phyloP scores from a whole-genome alignment of 108 stramenopile genomes.

The Nannochloropsis gaditana region DNA sequence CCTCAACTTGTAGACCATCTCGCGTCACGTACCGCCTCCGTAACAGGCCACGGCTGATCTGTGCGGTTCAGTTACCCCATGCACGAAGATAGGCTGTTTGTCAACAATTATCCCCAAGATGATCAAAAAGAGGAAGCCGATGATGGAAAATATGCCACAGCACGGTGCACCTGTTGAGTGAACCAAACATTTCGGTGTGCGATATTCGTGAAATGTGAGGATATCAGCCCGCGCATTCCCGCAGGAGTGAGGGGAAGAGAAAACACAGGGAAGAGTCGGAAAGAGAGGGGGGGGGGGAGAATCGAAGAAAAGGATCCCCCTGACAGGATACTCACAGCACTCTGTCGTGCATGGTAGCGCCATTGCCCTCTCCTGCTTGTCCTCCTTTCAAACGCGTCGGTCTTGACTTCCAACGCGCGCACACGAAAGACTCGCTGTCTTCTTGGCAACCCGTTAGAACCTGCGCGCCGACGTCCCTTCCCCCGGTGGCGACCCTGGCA shows the following conservation, averaged over 20 bases:
- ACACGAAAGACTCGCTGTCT: too few species aligned
- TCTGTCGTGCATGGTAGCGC: not conserved
- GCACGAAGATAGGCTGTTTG: constrained; percentile 8
- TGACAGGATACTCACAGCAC: not conserved
- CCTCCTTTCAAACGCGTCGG: not conserved
- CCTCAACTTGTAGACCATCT: not conserved
- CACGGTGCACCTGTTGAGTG: not conserved
- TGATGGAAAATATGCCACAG: not conserved
- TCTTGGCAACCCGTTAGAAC: too few species aligned
- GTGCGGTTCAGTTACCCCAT: not conserved
- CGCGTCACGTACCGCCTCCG: constrained; percentile 1
- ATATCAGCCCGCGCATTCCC: too few species aligned
- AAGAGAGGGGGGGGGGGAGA: not conserved
- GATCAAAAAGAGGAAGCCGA: not conserved
- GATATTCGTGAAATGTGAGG: too few species aligned
- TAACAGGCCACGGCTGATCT: not conserved
- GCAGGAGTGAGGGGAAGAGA: too few species aligned
- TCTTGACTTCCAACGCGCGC: too few species aligned
- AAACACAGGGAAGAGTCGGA: too few species aligned
- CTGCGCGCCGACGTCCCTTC: too few species aligned
- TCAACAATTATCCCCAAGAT: not conserved
- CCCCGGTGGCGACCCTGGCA: too few species aligned
- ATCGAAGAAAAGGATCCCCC: not conserved
- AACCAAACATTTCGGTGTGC: too few species aligned
- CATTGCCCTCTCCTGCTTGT: not conserved